Evolutionary conservation across 345 rosid species (phyloP).

Genomic region (Populus davidiana): DNA sequence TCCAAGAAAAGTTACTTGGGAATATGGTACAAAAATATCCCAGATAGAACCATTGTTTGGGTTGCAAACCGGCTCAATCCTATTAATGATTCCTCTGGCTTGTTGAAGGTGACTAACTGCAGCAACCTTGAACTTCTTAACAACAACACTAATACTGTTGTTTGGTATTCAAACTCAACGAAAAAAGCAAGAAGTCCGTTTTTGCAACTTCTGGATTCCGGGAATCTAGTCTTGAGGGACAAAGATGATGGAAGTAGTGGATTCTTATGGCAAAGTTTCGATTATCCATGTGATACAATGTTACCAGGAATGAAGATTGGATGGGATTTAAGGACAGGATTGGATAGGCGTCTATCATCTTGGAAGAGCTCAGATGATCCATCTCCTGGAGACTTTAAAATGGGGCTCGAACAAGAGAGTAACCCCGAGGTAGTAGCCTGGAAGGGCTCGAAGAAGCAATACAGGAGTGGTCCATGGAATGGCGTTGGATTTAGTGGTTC

Average conservation of each 20-base stretch:
- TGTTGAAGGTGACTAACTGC: background rate
- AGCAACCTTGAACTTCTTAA: background rate
- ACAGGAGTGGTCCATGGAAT: conserved; percentile 11
- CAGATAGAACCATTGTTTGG: conserved; percentile 13
- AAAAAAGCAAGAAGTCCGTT: background rate
- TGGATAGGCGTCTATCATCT: background rate
- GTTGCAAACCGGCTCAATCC: conserved; percentile 9
- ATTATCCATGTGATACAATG: conserved; percentile 10
- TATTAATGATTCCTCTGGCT: conserved; percentile 7
- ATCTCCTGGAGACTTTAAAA: conserved; percentile 4
- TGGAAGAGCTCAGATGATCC: conserved; percentile 16
- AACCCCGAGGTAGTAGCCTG: background rate
- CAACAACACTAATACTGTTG: background rate
- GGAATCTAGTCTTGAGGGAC: conserved; percentile 7
- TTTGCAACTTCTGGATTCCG: conserved; percentile 12
- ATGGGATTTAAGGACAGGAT: background rate
- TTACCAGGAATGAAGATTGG: conserved; percentile 21
- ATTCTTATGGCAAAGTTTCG: conserved; percentile 22
- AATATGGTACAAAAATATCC: conserved; percentile 5
- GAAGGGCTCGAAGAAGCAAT: background rate
- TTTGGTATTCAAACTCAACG: conserved; percentile 13
- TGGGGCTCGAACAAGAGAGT: background rate
- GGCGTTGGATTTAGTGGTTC: conserved; percentile 8
- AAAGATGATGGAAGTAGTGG: background rate
- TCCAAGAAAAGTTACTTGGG: conserved; percentile 15